Percentiles rank a stretch among this genome's conserved stretches.
Evolutionary conservation across 106 monocot genomes (phyloP).

Genomic region (Dioscorea dumetorum): DNA sequence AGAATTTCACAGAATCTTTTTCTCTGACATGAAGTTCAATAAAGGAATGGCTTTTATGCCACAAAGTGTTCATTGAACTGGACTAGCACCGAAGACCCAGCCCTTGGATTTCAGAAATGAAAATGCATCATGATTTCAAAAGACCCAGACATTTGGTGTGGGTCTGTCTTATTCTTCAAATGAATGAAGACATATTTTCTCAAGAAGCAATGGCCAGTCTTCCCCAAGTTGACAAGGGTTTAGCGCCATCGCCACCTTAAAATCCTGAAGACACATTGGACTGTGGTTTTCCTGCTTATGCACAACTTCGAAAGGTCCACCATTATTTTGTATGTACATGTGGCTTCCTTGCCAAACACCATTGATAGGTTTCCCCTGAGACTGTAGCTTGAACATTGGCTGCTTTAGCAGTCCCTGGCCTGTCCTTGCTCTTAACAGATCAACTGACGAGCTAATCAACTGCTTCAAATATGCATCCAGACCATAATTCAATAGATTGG

Average conservation of each 20-base stretch:
- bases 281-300: conserved; percentile 10
- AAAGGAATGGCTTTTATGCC: too few relatives aligned
- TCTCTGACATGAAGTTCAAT: too few relatives aligned
- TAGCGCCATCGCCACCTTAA: conserved; percentile 65
- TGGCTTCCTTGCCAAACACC: conserved; percentile 40
- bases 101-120: background rate
- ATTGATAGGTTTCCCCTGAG: conserved; percentile 43
- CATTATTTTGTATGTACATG: conserved; percentile 30
- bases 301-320: conserved; percentile 19
- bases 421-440: conserved; percentile 38
- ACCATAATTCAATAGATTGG: conserved; percentile 74
- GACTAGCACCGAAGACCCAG: background rate
- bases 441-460: conserved; percentile 59
- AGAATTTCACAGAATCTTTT: too few relatives aligned
- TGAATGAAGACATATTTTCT: conserved; percentile 46
- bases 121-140: background rate
- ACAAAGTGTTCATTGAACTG: background rate
- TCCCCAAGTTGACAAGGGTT: conserved; percentile 61
- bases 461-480: conserved; percentile 78
- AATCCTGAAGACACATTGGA: conserved; percentile 41
- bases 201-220: conserved; percentile 54
- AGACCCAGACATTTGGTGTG: conserved; percentile 3
- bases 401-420: conserved; percentile 23
- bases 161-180: conserved; percentile 42
- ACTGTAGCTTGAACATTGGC: conserved; percentile 23